A percentile compares a stretch with the other conserved stretches of the same genome.
Conservation (phyloP, 1,284 basidiomycete species). For the Melampsora americana region DNA sequence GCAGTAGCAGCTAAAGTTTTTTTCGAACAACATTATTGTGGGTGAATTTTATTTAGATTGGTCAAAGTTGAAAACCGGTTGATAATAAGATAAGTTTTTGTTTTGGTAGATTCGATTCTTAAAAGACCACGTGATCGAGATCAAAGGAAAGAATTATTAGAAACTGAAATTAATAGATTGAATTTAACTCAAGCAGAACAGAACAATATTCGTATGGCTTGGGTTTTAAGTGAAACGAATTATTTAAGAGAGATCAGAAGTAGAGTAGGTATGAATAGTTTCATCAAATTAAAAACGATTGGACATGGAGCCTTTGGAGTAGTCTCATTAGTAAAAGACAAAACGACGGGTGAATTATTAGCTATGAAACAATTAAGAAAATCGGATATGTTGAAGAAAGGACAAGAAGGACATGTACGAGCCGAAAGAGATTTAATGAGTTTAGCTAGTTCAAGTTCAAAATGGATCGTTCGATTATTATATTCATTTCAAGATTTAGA, state of each 20-base stretch:
- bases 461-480: constrained; percentile 89
- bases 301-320: constrained; percentile 97
- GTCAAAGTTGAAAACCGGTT: constrained; percentile 66
- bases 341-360: constrained; percentile 71
- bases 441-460: constrained; percentile 62
- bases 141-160: constrained; percentile 76
- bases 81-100: constrained; percentile 57
- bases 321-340: constrained; percentile 83
- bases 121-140: constrained; percentile 67
- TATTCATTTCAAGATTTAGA: constrained; percentile 87
- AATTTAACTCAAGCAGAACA: constrained; percentile 69
- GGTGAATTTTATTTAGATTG: constrained; percentile 44
- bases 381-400: constrained; percentile 92
- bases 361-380: constrained; percentile 98
- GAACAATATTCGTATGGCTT: constrained; percentile 68
- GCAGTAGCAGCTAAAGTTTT: constrained; percentile 87
- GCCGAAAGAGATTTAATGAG: constrained; percentile 85
- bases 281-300: constrained; percentile 87
- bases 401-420: constrained; percentile 93
- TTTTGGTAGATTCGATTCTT: constrained; percentile 64
- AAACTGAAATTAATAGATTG: constrained; percentile 76
- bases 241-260: constrained; percentile 78
- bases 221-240: constrained; percentile 81
- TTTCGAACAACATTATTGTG: constrained; percentile 89
- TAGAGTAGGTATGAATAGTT: constrained; percentile 77